A percentile compares a stretch with the other conserved stretches of the same genome.
These are phyloP conservation scores for Alternaria solani DNA, from an alignment of 2,329 filamentous ascomycete genomes.

Conservation along the genomic window DNA sequence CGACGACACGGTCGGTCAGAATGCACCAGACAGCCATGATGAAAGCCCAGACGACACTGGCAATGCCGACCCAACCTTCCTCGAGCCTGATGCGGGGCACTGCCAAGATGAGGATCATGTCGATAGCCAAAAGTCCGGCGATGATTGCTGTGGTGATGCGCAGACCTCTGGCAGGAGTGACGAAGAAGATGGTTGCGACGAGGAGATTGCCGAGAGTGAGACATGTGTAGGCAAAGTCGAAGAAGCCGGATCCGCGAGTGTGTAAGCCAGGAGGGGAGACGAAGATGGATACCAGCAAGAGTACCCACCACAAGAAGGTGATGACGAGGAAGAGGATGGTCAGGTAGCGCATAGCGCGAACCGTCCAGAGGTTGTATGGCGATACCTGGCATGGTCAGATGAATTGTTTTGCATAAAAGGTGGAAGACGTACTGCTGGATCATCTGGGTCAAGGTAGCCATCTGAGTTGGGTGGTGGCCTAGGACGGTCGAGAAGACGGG, in stretches of 20 bases:
- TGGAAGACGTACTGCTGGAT: conserved; percentile 73
- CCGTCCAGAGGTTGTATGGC: conserved; percentile 93
- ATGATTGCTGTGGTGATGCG: conserved; percentile 76
- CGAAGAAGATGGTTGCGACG: conserved; percentile 84
- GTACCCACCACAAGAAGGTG: conserved; percentile 90
- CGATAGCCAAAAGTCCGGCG: conserved; percentile 71
- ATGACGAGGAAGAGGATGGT: conserved; percentile 78
- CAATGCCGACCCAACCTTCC: conserved; percentile 91
- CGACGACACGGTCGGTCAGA: conserved; percentile 79
- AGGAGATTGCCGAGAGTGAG: conserved; percentile 79
- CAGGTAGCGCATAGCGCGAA: conserved; percentile 79
- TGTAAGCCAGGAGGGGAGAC: conserved; percentile 88
- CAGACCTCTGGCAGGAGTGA: conserved; percentile 80
- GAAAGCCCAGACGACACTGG: conserved; percentile 82
- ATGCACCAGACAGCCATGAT: conserved; percentile 82
- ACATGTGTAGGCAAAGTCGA: conserved; percentile 83
- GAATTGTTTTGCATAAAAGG: not conserved
- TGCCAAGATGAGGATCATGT: conserved; percentile 80
- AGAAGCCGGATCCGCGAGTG: conserved; percentile 90
- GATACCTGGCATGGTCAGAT: conserved; percentile 63
- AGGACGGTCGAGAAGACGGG: conserved; percentile 69
- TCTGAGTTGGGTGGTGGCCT: conserved; percentile 68
- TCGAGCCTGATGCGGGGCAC: conserved; percentile 79
- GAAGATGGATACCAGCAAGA: conserved; percentile 89
- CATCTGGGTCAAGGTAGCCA: conserved; percentile 77